Evolutionary conservation across 257 asterid species (phyloP), one percentile per base, ranked within the genome.

Genomic region (Fraxinus anomala): DNA sequence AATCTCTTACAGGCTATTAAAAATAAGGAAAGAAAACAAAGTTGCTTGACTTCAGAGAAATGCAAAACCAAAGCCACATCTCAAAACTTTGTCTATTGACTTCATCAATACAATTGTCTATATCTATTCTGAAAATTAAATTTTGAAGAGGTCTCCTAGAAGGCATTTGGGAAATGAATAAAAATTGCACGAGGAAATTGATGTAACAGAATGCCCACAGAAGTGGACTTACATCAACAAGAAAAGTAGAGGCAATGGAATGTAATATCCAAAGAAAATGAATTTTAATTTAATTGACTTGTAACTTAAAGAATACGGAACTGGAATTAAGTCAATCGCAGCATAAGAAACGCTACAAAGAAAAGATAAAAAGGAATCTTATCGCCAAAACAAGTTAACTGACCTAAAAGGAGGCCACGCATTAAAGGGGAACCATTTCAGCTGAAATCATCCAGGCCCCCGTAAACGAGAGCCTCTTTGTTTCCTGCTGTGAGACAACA

Each of bases 391-490:
- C 96, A 87, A 85, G 87, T 87, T 39, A 83, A 93, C 97, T 93
- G 97, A 93, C 97, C 97, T 90, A 92, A 86, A 63, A 80, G 84
- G 92, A 88, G 92, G 91, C 93, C 95, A 91, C 83, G 90, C 92
- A 89, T 85, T 91, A 87, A 87, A 91, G 91, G 90, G 97, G 92
- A 85, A 86, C 88, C 97, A 89, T 89, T 91, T 91, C 96, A 90
- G 94, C 97, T 79, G 91, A 89, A 93, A 91, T 88, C 96, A 85
- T 86, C 94, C 92, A 89, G 94, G 93, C 97, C 92, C 97, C 97
- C 93, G 87, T 87, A 90, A 86, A 89, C 82, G 96, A 93, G 94
- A 93, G 97, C 92, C 96, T 88, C 96, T 88, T 85, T 89, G 88
- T 89, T 88, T 86, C 97, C 97, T 93, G 97, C 97, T 93, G 87